These are phyloP conservation scores for Glonium stellatum DNA, from an alignment of 495 filamentous ascomycete genomes.

Conservation along the genomic window DNA sequence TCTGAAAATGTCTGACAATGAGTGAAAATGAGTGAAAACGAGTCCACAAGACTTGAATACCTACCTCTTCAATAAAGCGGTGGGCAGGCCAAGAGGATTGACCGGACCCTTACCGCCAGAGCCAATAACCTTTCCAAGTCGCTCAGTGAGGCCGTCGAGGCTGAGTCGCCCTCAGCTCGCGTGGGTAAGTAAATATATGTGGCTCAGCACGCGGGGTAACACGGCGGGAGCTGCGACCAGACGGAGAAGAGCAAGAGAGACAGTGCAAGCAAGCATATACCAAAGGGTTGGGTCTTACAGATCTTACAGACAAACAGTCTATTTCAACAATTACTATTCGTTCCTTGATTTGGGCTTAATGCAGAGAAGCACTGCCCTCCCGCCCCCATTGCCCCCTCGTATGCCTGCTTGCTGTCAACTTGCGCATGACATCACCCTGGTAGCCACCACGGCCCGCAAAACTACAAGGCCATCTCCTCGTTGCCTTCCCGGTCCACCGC, in stretches of 20 bases:
- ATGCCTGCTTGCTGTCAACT: neutral
- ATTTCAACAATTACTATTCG: neutral
- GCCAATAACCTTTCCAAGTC: neutral
- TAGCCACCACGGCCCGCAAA: neutral
- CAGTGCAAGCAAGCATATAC: neutral
- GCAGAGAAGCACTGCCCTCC: neutral
- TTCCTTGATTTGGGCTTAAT: neutral
- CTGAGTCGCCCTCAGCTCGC: neutral
- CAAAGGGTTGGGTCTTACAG: neutral
- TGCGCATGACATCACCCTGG: slow-evolving; percentile 2
- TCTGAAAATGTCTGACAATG: too few relatives aligned
- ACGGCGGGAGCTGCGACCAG: neutral
- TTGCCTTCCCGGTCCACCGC: slow-evolving; percentile 2
- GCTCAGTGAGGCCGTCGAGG: neutral
- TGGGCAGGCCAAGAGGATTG: neutral
- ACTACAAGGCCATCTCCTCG: neutral
- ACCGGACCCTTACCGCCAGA: neutral
- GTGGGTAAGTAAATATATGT: neutral
- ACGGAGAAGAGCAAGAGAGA: neutral
- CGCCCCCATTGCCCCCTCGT: neutral
- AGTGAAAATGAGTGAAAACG: too few relatives aligned
- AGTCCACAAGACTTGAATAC: neutral
- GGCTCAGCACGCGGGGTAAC: neutral
- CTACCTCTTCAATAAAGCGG: neutral
- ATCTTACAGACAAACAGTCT: neutral